phyloP scores from a whole-genome alignment of 495 filamentous ascomycete genomes.

The Talaromyces nanjingensis region DNA sequence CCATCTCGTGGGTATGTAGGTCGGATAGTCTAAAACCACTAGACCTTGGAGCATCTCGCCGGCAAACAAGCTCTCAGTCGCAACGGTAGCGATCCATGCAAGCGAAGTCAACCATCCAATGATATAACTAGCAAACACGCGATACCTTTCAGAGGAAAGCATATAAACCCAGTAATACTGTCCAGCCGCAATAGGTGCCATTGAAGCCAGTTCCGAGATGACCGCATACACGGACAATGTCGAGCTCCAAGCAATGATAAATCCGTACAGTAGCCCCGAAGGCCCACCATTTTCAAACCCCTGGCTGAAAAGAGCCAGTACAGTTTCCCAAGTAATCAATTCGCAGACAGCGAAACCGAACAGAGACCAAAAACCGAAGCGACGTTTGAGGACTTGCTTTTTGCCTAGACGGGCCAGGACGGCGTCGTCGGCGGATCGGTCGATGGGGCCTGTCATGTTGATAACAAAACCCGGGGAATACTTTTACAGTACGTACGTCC shows the following conservation, averaged over 20 bases:
- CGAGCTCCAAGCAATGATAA: conserved; percentile 40
- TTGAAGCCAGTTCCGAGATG: conserved; percentile 43
- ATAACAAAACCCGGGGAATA: neutral
- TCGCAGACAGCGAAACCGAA: conserved; percentile 32
- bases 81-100: conserved; percentile 27
- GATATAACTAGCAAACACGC: conserved; percentile 28
- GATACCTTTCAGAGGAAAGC: conserved; percentile 25
- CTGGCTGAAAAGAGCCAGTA: conserved; percentile 22
- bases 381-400: conserved; percentile 30
- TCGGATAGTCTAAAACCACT: conserved; percentile 30
- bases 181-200: conserved; percentile 34
- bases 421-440: conserved; percentile 16
- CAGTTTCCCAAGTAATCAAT: conserved; percentile 32
- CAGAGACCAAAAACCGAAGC: conserved; percentile 31
- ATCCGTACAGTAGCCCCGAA: conserved; percentile 41
- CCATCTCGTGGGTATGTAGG: conserved; percentile 34
- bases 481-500: neutral
- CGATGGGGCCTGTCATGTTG: conserved; percentile 7
- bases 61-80: conserved; percentile 27
- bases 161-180: conserved; percentile 41
- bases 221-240: conserved; percentile 36
- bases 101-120: conserved; percentile 33
- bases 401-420: conserved; percentile 30
- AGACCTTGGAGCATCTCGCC: conserved; percentile 39
- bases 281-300: conserved; percentile 36